Percentiles rank a stretch among this genome's conserved stretches.
Conservation (phyloP, 108 stramenopile species). For the Epipyxis sp. region DNA sequence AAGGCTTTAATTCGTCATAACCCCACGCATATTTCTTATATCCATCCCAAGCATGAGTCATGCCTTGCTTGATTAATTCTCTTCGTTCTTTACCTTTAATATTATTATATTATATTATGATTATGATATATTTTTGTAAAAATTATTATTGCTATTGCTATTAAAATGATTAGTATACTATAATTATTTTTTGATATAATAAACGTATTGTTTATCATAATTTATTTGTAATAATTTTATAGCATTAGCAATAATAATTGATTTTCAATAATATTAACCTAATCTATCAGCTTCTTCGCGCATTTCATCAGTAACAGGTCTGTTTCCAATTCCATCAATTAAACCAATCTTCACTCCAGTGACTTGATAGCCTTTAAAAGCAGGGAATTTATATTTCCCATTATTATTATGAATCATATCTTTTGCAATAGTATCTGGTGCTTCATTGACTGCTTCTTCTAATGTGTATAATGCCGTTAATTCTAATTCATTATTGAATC, state of each 20-base stretch:
- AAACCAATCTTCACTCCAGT: not conserved
- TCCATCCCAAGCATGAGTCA: constrained; percentile 52
- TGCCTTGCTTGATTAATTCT: constrained; percentile 43
- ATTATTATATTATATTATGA: too few species aligned
- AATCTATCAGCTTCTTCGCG: not conserved
- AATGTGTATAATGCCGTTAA: not conserved
- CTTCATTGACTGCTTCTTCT: not conserved
- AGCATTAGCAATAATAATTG: too few species aligned
- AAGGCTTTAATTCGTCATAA: constrained; percentile 55
- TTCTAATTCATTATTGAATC: not conserved
- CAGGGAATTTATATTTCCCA: not conserved
- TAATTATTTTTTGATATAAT: too few species aligned
- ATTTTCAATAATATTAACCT: too few species aligned
- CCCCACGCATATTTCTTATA: constrained; percentile 59
- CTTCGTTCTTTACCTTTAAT: not conserved
- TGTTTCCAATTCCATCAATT: not conserved
- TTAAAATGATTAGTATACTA: too few species aligned
- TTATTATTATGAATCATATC: not conserved
- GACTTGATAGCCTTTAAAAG: not conserved
- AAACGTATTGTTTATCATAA: too few species aligned
- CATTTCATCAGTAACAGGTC: constrained; percentile 1
- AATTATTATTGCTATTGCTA: too few species aligned
- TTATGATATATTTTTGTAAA: too few species aligned
- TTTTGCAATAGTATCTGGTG: too few species aligned
- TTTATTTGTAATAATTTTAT: too few species aligned